These are phyloP conservation scores for Leccinum arenicola DNA, from an alignment of 768 basidiomycete genomes.

Conservation along the genomic window DNA sequence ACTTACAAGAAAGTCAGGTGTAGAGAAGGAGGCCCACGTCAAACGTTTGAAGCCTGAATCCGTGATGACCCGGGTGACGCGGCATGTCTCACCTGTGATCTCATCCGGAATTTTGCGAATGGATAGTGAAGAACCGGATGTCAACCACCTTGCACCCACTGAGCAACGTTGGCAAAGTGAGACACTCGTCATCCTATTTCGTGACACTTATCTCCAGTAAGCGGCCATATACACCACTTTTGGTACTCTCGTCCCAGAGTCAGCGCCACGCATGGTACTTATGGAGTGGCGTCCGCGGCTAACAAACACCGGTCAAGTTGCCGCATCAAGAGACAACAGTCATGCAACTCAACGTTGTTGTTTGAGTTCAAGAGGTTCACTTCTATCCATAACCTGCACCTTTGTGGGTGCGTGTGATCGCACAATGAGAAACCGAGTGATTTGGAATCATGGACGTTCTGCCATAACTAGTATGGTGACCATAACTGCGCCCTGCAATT, in stretches of 20 bases:
- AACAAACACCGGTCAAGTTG: neutral
- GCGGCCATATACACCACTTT: constrained; percentile 1
- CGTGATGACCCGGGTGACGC: neutral
- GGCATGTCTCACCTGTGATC: constrained; percentile 17
- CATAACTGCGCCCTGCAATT: neutral
- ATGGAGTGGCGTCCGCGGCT: neutral
- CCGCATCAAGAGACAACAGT: neutral
- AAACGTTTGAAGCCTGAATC: neutral
- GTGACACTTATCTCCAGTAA: constrained; percentile 8
- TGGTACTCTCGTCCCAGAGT: neutral
- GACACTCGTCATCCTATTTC: constrained; percentile 13
- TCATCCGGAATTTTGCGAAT: constrained; percentile 2
- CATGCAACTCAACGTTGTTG: constrained; percentile 1
- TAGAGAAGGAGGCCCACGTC: neutral
- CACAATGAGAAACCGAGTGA: neutral
- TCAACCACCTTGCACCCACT: neutral
- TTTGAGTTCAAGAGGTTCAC: constrained; percentile 4
- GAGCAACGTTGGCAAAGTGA: constrained; percentile 15
- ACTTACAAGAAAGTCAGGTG: constrained; percentile 5
- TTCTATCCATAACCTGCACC: neutral
- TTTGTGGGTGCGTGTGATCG: constrained; percentile 1
- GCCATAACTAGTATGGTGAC: neutral
- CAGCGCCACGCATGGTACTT: neutral
- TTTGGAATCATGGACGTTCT: neutral
- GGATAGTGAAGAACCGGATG: neutral